Percentiles rank a stretch among this genome's conserved stretches.
Conservation (phyloP, 148 eudicot genomes). For the Vaccinium myrtillus region DNA sequence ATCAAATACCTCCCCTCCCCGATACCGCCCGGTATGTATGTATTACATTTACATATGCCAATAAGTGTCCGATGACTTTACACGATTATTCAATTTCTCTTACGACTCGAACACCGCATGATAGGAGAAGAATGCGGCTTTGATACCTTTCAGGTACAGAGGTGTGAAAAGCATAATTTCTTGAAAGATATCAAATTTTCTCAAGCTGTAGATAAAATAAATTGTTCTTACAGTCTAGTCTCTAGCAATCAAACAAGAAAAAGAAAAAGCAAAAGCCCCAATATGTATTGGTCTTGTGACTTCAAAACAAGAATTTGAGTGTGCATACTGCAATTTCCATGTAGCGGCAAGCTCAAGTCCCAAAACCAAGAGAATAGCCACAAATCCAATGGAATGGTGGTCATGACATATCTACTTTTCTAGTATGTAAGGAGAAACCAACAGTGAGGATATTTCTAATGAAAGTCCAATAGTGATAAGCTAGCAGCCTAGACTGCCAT, state of each 20-base stretch:
- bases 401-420: neutral
- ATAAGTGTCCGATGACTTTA: neutral
- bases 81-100: neutral
- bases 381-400: neutral
- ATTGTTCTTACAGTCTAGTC: neutral
- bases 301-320: neutral
- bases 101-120: neutral
- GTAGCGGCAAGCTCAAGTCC: neutral
- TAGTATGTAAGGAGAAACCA: neutral
- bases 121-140: neutral
- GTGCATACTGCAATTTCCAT: neutral
- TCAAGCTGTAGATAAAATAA: neutral
- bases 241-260: neutral
- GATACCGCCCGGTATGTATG: neutral
- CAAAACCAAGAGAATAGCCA: neutral
- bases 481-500: neutral
- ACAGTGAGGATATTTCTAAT: neutral
- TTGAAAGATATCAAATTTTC: neutral
- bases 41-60: neutral
- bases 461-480: neutral
- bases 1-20: neutral
- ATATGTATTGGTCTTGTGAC: neutral
- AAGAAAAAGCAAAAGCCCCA: neutral
- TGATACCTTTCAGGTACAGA: neutral
- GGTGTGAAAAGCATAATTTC: neutral